Conservation (phyloP, 768 basidiomycete species). For the Termitomyces eurrhizus region DNA sequence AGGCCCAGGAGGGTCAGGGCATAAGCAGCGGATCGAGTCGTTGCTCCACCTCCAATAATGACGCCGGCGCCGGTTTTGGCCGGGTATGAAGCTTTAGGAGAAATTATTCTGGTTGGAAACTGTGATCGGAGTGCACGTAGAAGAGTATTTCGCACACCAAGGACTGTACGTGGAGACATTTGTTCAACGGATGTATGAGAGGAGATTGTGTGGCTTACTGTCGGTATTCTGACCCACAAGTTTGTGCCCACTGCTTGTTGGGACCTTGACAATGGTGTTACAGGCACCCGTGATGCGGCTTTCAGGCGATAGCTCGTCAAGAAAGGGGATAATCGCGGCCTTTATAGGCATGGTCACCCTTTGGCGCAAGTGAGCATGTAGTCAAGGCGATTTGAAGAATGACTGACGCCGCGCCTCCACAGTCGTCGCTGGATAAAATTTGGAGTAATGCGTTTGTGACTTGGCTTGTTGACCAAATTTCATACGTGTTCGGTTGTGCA, state of each 20-base stretch:
- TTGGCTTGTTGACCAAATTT: constrained; percentile 29
- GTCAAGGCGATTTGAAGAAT: neutral
- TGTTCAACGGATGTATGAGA: neutral
- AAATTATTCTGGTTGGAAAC: constrained; percentile 15
- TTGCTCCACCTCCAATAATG: constrained; percentile 36
- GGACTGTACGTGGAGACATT: constrained; percentile 16
- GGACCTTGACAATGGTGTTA: constrained; percentile 34
- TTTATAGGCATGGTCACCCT: constrained; percentile 37
- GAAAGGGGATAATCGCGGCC: constrained; percentile 26
- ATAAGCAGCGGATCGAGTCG: constrained; percentile 33
- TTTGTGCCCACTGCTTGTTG: constrained; percentile 19
- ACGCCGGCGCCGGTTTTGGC: constrained; percentile 21
- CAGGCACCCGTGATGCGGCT: constrained; percentile 27
- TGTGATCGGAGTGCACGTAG: constrained; percentile 24
- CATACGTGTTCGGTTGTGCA: constrained; percentile 19
- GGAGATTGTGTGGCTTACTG: constrained; percentile 16
- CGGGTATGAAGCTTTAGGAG: constrained; percentile 20
- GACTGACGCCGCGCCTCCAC: constrained; percentile 31
- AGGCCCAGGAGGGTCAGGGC: constrained; percentile 50
- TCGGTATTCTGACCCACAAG: constrained; percentile 35
- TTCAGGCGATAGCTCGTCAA: constrained; percentile 30
- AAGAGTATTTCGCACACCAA: constrained; percentile 31
- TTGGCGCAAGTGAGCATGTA: constrained; percentile 1
- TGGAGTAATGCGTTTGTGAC: constrained; percentile 26
- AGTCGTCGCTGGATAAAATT: constrained; percentile 20